Evolutionary conservation across 306 rosid species (phyloP).

Genomic region (Rosa persica): DNA sequence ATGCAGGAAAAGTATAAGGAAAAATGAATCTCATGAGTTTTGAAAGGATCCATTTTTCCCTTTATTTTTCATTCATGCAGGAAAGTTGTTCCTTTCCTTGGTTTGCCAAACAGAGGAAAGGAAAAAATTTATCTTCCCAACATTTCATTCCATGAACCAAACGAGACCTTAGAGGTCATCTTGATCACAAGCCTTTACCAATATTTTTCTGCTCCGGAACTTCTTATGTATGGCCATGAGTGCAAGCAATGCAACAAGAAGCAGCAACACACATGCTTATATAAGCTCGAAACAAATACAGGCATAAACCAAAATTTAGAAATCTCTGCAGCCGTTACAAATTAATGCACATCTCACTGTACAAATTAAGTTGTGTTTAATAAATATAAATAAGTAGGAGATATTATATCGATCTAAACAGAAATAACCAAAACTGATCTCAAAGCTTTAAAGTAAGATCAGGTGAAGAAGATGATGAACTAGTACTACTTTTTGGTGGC

Average conservation of each 20-base stretch:
- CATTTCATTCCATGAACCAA: no score
- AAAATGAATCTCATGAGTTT: no score
- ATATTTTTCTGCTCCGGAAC: not conserved
- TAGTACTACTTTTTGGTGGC: constrained; percentile 41
- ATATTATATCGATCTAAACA: constrained; percentile 9
- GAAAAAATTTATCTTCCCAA: no score
- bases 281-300: constrained; percentile 19
- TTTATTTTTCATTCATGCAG: no score
- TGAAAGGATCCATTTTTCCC: no score
- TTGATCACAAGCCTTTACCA: not conserved
- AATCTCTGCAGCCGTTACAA: constrained; percentile 35
- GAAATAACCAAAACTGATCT: constrained; percentile 18
- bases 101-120: no score
- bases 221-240: not conserved
- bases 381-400: not conserved
- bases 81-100: no score
- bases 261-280: constrained; percentile 9
- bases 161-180: not conserved
- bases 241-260: not conserved
- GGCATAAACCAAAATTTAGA: constrained; percentile 15
- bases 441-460: constrained; percentile 84
- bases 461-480: constrained; percentile 48
- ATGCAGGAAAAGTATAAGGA: no score
- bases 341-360: constrained; percentile 47
- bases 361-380: constrained; percentile 43